Evolutionary conservation across 805 yeast genomes (phyloP).

Genomic region (Lipomyces oligophaga): DNA sequence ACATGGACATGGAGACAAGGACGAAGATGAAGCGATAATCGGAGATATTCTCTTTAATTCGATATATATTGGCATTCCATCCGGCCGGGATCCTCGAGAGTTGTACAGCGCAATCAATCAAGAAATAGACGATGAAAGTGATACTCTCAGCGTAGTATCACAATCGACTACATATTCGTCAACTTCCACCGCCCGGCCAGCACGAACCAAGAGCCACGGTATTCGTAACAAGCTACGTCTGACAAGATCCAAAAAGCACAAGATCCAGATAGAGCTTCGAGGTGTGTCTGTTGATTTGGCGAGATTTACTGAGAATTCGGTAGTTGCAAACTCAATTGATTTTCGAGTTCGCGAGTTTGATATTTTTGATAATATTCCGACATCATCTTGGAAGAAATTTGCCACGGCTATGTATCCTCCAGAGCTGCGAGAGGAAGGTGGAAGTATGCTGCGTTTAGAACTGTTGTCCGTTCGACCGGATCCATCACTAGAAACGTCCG

Average conservation of each 20-base stretch:
- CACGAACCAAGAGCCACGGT: constrained; percentile 15
- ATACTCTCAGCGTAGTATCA: constrained; percentile 25
- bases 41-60: constrained; percentile 75
- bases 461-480: constrained; percentile 65
- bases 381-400: constrained; percentile 89
- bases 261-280: constrained; percentile 53
- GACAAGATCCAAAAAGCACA: constrained; percentile 61
- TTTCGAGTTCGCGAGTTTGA: constrained; percentile 53
- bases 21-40: constrained; percentile 37
- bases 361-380: constrained; percentile 70
- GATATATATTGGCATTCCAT: constrained; percentile 62
- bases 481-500: constrained; percentile 61
- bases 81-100: constrained; percentile 43
- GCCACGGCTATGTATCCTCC: constrained; percentile 63
- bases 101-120: constrained; percentile 49
- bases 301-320: constrained; percentile 41
- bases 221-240: constrained; percentile 46
- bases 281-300: constrained; percentile 52
- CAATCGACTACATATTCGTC: constrained; percentile 16
- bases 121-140: constrained; percentile 42
- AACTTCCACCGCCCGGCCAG: constrained; percentile 6
- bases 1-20: constrained; percentile 19
- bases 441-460: constrained; percentile 54
- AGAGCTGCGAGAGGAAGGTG: constrained; percentile 67
- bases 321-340: constrained; percentile 39